A percentile compares a stretch with the other conserved stretches of the same genome.
These are phyloP conservation scores for Pseudevernia furfuracea DNA, from an alignment of 495 filamentous ascomycete species.

Conservation along the genomic window DNA sequence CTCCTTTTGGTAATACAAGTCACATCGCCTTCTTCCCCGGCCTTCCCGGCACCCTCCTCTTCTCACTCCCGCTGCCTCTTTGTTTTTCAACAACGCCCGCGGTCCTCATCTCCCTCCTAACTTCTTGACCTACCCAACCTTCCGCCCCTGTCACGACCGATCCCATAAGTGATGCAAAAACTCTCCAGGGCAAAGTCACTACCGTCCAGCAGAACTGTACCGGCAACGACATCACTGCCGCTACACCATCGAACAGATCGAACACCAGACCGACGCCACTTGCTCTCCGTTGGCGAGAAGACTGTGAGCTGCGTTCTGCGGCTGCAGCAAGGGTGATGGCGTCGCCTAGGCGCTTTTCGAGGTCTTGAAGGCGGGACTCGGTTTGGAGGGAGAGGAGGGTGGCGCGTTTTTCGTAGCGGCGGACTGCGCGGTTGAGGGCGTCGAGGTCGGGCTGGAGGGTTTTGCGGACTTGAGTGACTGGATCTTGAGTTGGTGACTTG, in stretches of 20 bases:
- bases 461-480: slow-evolving; percentile 56
- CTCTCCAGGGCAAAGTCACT: slow-evolving; percentile 20
- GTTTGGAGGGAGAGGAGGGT: slow-evolving; percentile 63
- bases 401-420: slow-evolving; percentile 88
- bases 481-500: slow-evolving; percentile 30
- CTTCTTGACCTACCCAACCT: slow-evolving; percentile 20
- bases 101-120: slow-evolving; percentile 26
- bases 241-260: slow-evolving; percentile 24
- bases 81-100: slow-evolving; percentile 15
- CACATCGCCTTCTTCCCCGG: slow-evolving; percentile 17
- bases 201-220: slow-evolving; percentile 26
- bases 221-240: slow-evolving; percentile 29
- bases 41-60: slow-evolving; percentile 8
- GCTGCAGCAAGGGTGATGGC: slow-evolving; percentile 71
- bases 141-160: slow-evolving; percentile 17
- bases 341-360: slow-evolving; percentile 66
- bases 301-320: slow-evolving; percentile 47
- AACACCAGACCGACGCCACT: slow-evolving; percentile 26
- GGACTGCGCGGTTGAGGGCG: slow-evolving; percentile 78
- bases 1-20: background rate
- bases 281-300: slow-evolving; percentile 16
- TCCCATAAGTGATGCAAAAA: slow-evolving; percentile 2
- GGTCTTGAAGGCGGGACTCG: slow-evolving; percentile 60
- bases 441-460: slow-evolving; percentile 75
- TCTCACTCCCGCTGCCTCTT: slow-evolving; percentile 15